Evolutionary conservation across 116 monocot species (phyloP), one percentile per base, ranked within the genome.

Genomic region (Posidonia oceanica): DNA sequence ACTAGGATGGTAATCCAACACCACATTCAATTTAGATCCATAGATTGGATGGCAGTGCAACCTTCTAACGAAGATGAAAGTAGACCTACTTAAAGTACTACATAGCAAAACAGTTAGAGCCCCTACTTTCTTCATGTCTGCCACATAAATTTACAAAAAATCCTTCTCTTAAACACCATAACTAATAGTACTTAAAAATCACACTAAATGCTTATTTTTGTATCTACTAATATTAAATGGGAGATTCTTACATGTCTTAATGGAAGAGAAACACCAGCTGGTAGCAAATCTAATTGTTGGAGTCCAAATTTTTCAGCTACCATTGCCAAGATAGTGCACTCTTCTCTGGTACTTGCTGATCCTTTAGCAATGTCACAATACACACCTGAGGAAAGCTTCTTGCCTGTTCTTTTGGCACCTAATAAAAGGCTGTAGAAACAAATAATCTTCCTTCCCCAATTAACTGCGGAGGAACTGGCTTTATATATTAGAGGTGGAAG

Each of bases 281-380:
- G 96, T 15, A 96, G 86, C 66, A 91, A 76, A 70, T 96, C 96
- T 52, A 96, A 76, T 61, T 96, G 86, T 36, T 85, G 84, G 15
- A 86, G 88, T 69, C 91, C 88, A 86, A 96, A 96, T 66, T 76
- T 74, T 80, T 96, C 96, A 80, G 77, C 86, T 53, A 96, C 91
- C 96, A 96, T 96, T 58, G 96, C 84, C 67, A 96, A 83, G 36
- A 96, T 83, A 59, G 86, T 91, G 15, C 70, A 66, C 67, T 96
- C 96, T 76, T 96, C 96, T 39, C 57, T 55, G 42, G 78, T 88
- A 64, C 75, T 80, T 59, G 86, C 74, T 52, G 91, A 79, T 80
- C 95, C 95, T 52, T 71, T 79, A 44, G 84, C 82, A 78, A 88
- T 78, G 12, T 85, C 73, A 88, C 79, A 96, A 55, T 78, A 81